Conservation (phyloP, 768 basidiomycete species). For the Rhizopogon roseolus region DNA sequence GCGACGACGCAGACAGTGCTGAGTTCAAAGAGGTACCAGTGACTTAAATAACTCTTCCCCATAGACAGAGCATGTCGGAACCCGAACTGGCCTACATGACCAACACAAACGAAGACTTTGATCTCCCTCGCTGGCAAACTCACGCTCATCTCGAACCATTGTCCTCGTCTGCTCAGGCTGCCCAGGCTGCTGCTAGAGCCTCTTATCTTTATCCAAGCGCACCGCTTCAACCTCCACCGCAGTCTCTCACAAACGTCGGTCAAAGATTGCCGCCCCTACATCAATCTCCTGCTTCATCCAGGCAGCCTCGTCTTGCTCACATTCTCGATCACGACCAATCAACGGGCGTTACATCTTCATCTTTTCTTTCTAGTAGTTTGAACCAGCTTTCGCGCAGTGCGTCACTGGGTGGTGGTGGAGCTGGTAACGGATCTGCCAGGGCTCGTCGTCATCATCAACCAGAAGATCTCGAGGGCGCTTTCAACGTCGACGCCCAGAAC, state of each 20-base stretch:
- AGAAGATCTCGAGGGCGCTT: constrained; percentile 61
- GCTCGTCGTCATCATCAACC: constrained; percentile 62
- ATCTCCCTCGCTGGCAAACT: constrained; percentile 56
- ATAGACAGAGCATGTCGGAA: constrained; percentile 54
- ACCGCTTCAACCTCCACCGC: constrained; percentile 43
- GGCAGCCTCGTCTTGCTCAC: constrained; percentile 63
- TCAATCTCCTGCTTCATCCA: constrained; percentile 39
- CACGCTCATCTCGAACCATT: constrained; percentile 40
- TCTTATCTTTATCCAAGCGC: constrained; percentile 46
- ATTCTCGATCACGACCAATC: constrained; percentile 62
- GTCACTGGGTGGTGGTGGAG: constrained; percentile 50
- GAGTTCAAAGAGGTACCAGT: not conserved
- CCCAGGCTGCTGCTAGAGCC: constrained; percentile 41
- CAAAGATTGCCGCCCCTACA: constrained; percentile 49
- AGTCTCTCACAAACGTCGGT: constrained; percentile 28
- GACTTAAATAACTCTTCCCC: not conserved
- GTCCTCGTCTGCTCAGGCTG: constrained; percentile 59
- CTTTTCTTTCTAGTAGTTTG: constrained; percentile 47
- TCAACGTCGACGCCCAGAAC: constrained; percentile 29
- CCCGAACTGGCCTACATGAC: constrained; percentile 71
- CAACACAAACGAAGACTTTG: constrained; percentile 78
- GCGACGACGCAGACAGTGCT: not conserved
- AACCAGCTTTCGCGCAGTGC: constrained; percentile 61
- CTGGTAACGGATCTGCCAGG: constrained; percentile 38
- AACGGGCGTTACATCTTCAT: constrained; percentile 36